Conservation (phyloP, 2,329 filamentous ascomycete genomes). For the Colletotrichum sp. region DNA sequence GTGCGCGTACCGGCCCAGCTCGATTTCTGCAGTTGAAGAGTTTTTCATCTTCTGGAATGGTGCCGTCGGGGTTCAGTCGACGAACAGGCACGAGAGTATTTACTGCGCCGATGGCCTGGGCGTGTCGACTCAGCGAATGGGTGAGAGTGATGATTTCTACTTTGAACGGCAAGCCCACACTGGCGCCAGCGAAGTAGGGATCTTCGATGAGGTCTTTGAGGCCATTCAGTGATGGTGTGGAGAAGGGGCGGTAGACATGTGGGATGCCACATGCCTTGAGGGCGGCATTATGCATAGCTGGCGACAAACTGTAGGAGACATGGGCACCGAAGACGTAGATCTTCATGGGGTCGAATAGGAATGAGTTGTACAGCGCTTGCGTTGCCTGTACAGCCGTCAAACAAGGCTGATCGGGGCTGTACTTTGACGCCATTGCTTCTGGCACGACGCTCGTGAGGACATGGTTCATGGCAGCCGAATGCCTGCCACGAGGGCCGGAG, state of each 20-base stretch:
- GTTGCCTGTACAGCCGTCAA: slow-evolving; percentile 70
- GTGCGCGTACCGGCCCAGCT: slow-evolving; percentile 68
- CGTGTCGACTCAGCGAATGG: slow-evolving; percentile 73
- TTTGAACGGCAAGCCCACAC: slow-evolving; percentile 77
- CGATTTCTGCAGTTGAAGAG: slow-evolving; percentile 62
- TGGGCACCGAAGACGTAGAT: slow-evolving; percentile 78
- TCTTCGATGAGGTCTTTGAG: slow-evolving; percentile 69
- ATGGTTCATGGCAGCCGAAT: slow-evolving; percentile 71
- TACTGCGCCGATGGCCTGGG: slow-evolving; percentile 75
- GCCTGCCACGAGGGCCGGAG: slow-evolving; percentile 64
- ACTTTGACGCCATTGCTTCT: slow-evolving; percentile 32
- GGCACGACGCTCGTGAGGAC: slow-evolving; percentile 67
- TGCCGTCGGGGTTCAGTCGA: slow-evolving; percentile 59
- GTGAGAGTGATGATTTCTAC: slow-evolving; percentile 73
- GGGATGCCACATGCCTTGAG: slow-evolving; percentile 71
- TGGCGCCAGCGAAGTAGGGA: slow-evolving; percentile 73
- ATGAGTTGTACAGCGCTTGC: slow-evolving; percentile 68
- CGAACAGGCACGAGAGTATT: slow-evolving; percentile 79
- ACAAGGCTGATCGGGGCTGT: slow-evolving; percentile 24
- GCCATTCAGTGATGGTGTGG: slow-evolving; percentile 65
- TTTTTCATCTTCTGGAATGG: slow-evolving; percentile 59
- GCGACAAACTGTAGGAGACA: slow-evolving; percentile 74
- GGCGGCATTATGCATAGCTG: slow-evolving; percentile 78
- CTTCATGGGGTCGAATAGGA: slow-evolving; percentile 71
- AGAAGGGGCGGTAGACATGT: slow-evolving; percentile 69